Percentiles rank a stretch among this genome's conserved stretches.
Evolutionary conservation across 2,329 filamentous ascomycete genomes (phyloP).

Genomic region (Coniochaeta hoffmannii): DNA sequence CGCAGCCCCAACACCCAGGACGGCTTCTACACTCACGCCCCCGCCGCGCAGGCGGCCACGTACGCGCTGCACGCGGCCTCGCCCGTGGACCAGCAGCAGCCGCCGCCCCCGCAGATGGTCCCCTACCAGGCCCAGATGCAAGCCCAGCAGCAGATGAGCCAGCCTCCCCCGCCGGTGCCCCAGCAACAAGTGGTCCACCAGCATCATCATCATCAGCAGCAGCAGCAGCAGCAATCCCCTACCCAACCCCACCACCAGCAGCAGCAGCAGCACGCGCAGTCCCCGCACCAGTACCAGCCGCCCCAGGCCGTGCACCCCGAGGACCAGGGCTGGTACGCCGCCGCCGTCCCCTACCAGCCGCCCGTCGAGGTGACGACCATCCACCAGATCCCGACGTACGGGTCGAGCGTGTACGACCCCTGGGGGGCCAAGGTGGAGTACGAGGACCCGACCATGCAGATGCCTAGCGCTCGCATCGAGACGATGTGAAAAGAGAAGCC

Average conservation of each 20-base stretch:
- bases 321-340: constrained; percentile 45
- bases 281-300: constrained; percentile 23
- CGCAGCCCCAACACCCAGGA: constrained; percentile 47
- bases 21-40: constrained; percentile 50
- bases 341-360: constrained; percentile 41
- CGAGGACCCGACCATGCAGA: constrained; percentile 49
- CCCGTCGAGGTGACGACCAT: constrained; percentile 48
- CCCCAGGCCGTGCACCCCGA: constrained; percentile 22
- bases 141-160: constrained; percentile 33
- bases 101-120: constrained; percentile 16
- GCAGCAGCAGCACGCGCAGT: constrained; percentile 23
- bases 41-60: constrained; percentile 33
- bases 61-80: constrained; percentile 41
- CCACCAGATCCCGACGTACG: constrained; percentile 42
- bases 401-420: constrained; percentile 41
- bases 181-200: no score
- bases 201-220: constrained; percentile 24
- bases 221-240: constrained; percentile 18
- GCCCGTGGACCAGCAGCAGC: constrained; percentile 35
- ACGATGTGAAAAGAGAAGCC: constrained; percentile 40
- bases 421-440: constrained; percentile 51
- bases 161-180: constrained; percentile 28
- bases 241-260: constrained; percentile 18
- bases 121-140: constrained; percentile 30
- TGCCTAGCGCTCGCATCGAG: constrained; percentile 52